Evolutionary conservation across 2,329 filamentous ascomycete species (phyloP).

Genomic region (Sphaerulina vaccinii): DNA sequence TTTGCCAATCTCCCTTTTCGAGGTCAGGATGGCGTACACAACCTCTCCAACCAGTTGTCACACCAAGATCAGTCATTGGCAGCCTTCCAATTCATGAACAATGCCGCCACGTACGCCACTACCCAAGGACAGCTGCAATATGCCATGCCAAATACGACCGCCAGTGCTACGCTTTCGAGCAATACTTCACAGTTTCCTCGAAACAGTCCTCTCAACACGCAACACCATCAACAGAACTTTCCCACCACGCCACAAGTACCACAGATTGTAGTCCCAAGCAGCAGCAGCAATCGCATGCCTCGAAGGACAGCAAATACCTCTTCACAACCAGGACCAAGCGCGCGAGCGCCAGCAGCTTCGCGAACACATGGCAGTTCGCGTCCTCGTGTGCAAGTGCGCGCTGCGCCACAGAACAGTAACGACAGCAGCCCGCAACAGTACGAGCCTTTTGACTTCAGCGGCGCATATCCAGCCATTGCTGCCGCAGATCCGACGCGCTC

Average conservation of each 20-base stretch:
- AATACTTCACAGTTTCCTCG: neutral
- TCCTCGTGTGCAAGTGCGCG: slow-evolving; percentile 5
- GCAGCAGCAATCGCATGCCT: neutral
- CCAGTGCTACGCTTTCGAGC: neutral
- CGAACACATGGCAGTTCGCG: neutral
- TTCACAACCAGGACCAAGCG: neutral
- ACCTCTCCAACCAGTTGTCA: neutral
- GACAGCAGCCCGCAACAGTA: neutral
- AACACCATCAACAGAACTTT: neutral
- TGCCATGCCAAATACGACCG: neutral
- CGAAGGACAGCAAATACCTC: neutral
- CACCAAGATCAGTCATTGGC: slow-evolving; percentile 2
- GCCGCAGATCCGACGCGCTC: slow-evolving; percentile 10
- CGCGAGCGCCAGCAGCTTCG: neutral
- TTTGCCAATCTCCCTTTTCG: neutral
- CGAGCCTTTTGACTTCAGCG: slow-evolving; percentile 1
- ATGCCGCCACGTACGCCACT: neutral
- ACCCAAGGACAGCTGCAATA: slow-evolving; percentile 1
- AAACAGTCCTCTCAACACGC: neutral
- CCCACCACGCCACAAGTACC: neutral
- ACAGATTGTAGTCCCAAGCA: neutral
- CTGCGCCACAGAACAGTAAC: neutral
- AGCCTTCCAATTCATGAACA: slow-evolving; percentile 1
- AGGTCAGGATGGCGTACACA: neutral
- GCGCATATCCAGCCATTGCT: slow-evolving; percentile 9